phyloP scores from a whole-genome alignment of 345 rosid genomes.

The Kernera saxatilis region DNA sequence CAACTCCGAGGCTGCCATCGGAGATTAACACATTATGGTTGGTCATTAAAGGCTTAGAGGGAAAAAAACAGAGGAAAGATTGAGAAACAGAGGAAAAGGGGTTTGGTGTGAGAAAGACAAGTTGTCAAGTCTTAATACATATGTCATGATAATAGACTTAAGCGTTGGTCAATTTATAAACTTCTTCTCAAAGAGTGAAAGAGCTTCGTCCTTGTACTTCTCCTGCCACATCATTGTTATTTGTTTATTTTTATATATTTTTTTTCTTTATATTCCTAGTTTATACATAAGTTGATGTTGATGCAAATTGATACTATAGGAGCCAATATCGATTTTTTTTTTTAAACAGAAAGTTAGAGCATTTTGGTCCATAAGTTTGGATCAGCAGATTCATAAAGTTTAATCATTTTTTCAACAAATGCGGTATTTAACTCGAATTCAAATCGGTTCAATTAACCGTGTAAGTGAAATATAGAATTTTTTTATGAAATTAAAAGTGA shows the following conservation, averaged over 20 bases:
- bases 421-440: neutral
- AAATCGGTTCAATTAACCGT: neutral
- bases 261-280: neutral
- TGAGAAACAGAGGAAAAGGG: conserved; percentile 29
- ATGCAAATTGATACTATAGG: neutral
- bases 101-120: conserved; percentile 17
- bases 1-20: conserved; percentile 38
- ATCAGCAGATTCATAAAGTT: neutral
- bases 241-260: neutral
- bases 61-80: conserved; percentile 8
- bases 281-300: neutral
- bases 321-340: neutral
- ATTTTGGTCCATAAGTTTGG: neutral
- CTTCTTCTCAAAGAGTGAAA: conserved; percentile 17
- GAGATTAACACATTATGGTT: conserved; percentile 60
- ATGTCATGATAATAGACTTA: conserved; percentile 12
- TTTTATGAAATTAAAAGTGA: neutral
- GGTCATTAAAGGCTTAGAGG: conserved; percentile 35
- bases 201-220: conserved; percentile 14
- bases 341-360: neutral
- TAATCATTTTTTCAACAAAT: neutral
- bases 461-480: neutral
- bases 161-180: conserved; percentile 41
- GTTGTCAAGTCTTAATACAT: conserved; percentile 11
- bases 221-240: conserved; percentile 7